Conservation (phyloP, 169 alveolate genomes). For the Plasmodium yoelii region DNA sequence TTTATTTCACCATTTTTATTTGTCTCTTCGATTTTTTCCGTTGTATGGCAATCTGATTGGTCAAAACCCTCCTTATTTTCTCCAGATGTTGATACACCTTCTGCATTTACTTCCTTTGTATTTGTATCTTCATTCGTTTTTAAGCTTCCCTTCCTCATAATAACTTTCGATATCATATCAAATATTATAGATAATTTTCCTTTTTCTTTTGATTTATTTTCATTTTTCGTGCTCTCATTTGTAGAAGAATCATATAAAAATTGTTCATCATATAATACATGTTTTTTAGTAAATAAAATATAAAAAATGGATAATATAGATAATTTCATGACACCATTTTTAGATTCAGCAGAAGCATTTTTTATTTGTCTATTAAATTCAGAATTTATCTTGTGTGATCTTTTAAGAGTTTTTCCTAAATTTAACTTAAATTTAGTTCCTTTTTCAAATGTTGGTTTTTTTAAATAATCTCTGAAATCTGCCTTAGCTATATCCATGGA, state of each 20-base stretch:
- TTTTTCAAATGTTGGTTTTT: constrained; percentile 19
- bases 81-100: not conserved
- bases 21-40: not conserved
- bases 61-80: not conserved
- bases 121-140: not conserved
- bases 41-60: not conserved
- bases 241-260: constrained; percentile 18
- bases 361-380: not conserved
- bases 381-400: not conserved
- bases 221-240: not conserved
- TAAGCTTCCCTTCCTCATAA: not conserved
- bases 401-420: constrained; percentile 12
- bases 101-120: not conserved
- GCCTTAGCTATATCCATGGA: constrained; percentile 54
- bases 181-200: too few relatives aligned
- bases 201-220: not conserved
- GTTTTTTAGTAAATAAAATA: constrained; percentile 18
- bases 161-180: not conserved
- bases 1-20: not conserved
- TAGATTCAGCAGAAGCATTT: not conserved
- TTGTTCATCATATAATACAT: constrained; percentile 36
- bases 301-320: constrained; percentile 14
- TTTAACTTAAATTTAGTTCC: constrained; percentile 35
- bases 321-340: not conserved
- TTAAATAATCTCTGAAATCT: constrained; percentile 32